These are phyloP conservation scores for Linnemannia zychae DNA, from an alignment of 192 early-diverging fungal genomes.

Conservation along the genomic window DNA sequence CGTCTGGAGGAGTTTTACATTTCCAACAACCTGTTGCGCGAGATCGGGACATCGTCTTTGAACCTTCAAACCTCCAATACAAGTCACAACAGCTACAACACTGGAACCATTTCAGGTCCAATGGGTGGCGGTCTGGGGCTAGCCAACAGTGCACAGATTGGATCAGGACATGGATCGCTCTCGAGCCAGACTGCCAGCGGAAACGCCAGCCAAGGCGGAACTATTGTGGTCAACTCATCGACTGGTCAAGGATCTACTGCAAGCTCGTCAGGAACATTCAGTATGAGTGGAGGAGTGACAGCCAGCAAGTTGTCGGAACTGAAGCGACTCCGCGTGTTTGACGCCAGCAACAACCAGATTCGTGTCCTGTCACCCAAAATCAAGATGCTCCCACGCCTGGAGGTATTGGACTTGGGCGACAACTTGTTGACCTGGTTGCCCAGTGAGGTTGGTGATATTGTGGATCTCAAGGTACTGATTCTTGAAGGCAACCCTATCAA, in stretches of 20 bases:
- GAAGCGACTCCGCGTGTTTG: constrained; percentile 51
- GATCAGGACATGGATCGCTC: not conserved
- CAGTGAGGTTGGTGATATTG: constrained; percentile 50
- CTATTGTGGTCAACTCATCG: not conserved
- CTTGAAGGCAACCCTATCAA: constrained; percentile 58
- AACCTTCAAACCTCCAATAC: constrained; percentile 28
- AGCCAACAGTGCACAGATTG: constrained; percentile 1
- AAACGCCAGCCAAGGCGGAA: not conserved
- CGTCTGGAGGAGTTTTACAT: constrained; percentile 57
- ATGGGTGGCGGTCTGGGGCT: constrained; percentile 13
- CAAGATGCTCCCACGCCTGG: constrained; percentile 41
- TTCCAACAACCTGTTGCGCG: constrained; percentile 54
- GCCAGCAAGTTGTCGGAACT: constrained; percentile 55
- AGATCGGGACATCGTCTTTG: constrained; percentile 49
- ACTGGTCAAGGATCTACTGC: not conserved
- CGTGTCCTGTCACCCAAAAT: constrained; percentile 61
- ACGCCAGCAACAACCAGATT: constrained; percentile 63
- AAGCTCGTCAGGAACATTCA: not conserved
- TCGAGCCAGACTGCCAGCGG: not conserved
- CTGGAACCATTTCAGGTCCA: constrained; percentile 14
- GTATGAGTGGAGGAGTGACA: constrained; percentile 34
- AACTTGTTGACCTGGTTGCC: constrained; percentile 55
- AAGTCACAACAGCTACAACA: constrained; percentile 17
- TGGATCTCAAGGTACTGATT: constrained; percentile 46
- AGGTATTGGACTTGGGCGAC: constrained; percentile 53